Percentiles rank a stretch among this genome's conserved stretches.
phyloP scores from a whole-genome alignment of 1,284 basidiomycete species.

The Tilletia walkeri region DNA sequence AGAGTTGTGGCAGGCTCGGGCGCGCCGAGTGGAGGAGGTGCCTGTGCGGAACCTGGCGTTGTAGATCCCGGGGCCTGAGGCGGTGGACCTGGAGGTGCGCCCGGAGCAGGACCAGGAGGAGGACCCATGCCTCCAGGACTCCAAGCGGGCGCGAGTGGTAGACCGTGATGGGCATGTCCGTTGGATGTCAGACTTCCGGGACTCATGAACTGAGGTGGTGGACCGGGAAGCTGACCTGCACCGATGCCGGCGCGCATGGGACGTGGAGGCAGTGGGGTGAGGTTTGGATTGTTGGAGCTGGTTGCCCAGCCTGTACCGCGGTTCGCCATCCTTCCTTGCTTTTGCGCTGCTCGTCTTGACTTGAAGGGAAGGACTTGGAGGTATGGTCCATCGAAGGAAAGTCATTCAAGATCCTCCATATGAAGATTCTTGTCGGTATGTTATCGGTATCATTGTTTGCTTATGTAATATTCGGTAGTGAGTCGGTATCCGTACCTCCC shows the following conservation, averaged over 20 bases:
- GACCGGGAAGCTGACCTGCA: too few species aligned
- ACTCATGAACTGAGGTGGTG: too few species aligned
- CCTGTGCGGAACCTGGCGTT: conserved; percentile 12
- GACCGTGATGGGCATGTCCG: background rate
- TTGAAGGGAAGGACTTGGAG: too few species aligned
- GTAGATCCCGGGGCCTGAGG: conserved; percentile 14
- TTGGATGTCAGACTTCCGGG: too few species aligned
- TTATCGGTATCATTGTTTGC: too few species aligned
- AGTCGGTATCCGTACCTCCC: too few species aligned
- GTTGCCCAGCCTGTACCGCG: conserved; percentile 3
- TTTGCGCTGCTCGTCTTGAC: too few species aligned
- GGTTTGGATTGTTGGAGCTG: conserved; percentile 40
- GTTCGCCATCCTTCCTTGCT: background rate
- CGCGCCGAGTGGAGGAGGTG: conserved; percentile 39
- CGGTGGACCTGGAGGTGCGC: conserved; percentile 16
- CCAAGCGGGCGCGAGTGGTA: background rate
- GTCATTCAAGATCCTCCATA: too few species aligned
- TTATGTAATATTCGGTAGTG: too few species aligned
- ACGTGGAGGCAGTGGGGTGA: conserved; percentile 41
- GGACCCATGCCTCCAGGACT: background rate
- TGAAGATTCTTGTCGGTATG: too few species aligned
- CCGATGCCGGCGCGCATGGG: conserved; percentile 27
- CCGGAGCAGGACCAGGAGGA: background rate
- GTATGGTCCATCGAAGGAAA: too few species aligned
- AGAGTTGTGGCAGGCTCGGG: conserved; percentile 62